Evolutionary conservation across 305 asterid species (phyloP), one percentile per base, ranked within the genome.

Genomic region (Solanum chacoense): DNA sequence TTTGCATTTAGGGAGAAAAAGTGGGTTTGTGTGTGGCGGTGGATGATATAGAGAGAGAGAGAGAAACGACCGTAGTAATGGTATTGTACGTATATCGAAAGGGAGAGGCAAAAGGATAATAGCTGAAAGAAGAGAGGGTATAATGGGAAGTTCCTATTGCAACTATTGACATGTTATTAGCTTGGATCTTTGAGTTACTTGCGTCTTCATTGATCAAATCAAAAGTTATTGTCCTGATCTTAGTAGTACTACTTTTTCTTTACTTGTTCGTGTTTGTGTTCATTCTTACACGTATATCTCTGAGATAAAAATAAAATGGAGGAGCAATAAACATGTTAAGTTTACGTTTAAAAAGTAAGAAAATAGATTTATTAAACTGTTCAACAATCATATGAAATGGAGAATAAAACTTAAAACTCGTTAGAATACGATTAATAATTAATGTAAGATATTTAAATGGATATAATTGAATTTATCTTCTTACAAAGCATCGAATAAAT

Each of bases 21-120:
- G 63, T 42, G 79, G 72, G 37, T 55, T 24, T 26, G 45, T 67
- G 34, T 35, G 83, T 72, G 71, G 90, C 90, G 92, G 90, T 88
- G 87, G 89, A 84, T 50, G 85, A 65, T 22, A 74, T 18, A 28
- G 55, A n/a, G 28, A 73, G 80, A 26, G 45, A n/a, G 78, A 87
- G 59, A 55, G 32, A 31, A 32, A 11, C 28, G n/a, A 55, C 32
- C 50, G 74, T 36, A 55, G 45, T 22, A 55, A 55, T 84, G 73
- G 42, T 31, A 11, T 42, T 40, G 67, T 79, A 16, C 69, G 69
- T 42, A 80, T 42, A 16, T 80, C 16, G 16, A 42, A 42, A 40
- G n/a, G 38, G 86, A 63, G 38, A 80, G 37, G 38, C 50, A 31
- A 81, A 81, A 6, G 86, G 73, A 31, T 29, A 83, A 29, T 83